phyloP scores from a whole-genome alignment of 2,329 filamentous ascomycete species.

The Ophiobolus disseminans region DNA sequence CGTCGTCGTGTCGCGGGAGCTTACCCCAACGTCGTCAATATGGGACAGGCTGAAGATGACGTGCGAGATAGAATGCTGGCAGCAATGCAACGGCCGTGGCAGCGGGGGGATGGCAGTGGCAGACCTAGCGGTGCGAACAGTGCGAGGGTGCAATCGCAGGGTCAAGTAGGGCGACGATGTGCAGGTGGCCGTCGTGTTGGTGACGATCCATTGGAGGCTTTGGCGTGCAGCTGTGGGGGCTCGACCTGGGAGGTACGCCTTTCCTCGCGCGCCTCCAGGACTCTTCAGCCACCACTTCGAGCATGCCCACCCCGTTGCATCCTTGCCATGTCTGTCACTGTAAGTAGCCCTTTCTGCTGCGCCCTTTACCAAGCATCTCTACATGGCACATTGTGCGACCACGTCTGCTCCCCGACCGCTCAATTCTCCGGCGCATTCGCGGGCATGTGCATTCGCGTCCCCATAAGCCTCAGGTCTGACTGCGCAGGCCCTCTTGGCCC shows the following conservation, averaged over 20 bases:
- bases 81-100: neutral
- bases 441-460: slow-evolving; percentile 5
- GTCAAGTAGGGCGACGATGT: neutral
- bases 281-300: slow-evolving; percentile 6
- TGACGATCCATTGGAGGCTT: slow-evolving; percentile 7
- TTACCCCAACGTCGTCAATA: neutral
- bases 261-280: slow-evolving; percentile 4
- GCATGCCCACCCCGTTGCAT: slow-evolving; percentile 17
- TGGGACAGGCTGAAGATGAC: neutral
- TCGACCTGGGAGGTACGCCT: neutral
- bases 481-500: slow-evolving; percentile 3
- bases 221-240: slow-evolving; percentile 9
- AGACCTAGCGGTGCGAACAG: neutral
- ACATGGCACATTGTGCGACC: neutral
- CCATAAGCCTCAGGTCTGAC: slow-evolving; percentile 7
- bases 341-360: slow-evolving; percentile 27
- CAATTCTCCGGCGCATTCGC: slow-evolving; percentile 6
- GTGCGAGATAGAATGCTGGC: neutral
- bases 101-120: neutral
- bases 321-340: slow-evolving; percentile 57
- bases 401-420: neutral
- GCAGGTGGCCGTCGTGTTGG: neutral
- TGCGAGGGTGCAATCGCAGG: neutral
- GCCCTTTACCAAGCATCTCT: neutral
- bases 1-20: slow-evolving; percentile 3